A percentile compares a stretch with the other conserved stretches of the same genome.
These are phyloP conservation scores for Umbilicus rupestris DNA, from an alignment of 164 flowering plant genomes.

Conservation along the genomic window DNA sequence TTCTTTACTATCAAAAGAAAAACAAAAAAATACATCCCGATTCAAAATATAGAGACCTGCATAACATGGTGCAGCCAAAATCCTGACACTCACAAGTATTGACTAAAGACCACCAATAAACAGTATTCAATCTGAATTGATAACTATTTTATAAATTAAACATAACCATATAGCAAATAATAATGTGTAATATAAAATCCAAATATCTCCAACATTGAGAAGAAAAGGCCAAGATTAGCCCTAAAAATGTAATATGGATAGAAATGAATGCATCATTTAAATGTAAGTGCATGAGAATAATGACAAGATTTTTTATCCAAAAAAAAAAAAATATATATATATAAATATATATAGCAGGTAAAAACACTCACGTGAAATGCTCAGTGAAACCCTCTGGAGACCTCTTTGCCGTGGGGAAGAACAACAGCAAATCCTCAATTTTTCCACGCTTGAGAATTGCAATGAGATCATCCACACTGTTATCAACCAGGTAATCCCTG, in stretches of 20 bases:
- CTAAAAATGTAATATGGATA: background rate
- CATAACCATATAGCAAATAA: too few relatives aligned
- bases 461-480: slow-evolving; percentile 87
- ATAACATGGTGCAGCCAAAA: background rate
- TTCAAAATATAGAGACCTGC: background rate
- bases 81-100: too few relatives aligned
- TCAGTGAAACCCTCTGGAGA: slow-evolving; percentile 81
- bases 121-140: too few relatives aligned
- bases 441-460: slow-evolving; percentile 83
- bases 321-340: background rate
- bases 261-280: background rate
- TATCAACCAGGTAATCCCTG: slow-evolving; percentile 88
- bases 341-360: background rate
- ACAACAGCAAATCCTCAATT: slow-evolving; percentile 83
- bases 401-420: slow-evolving; percentile 80
- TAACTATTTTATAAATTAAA: too few relatives aligned
- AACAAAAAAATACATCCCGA: background rate
- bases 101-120: too few relatives aligned
- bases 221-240: too few relatives aligned
- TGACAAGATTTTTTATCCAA: background rate
- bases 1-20: too few relatives aligned
- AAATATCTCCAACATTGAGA: too few relatives aligned
- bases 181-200: too few relatives aligned
- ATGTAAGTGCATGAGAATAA: background rate
- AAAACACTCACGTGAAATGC: slow-evolving; percentile 76